Evolutionary conservation across 2,329 filamentous ascomycete species (phyloP).

Genomic region (Hypocrella siamensis): DNA sequence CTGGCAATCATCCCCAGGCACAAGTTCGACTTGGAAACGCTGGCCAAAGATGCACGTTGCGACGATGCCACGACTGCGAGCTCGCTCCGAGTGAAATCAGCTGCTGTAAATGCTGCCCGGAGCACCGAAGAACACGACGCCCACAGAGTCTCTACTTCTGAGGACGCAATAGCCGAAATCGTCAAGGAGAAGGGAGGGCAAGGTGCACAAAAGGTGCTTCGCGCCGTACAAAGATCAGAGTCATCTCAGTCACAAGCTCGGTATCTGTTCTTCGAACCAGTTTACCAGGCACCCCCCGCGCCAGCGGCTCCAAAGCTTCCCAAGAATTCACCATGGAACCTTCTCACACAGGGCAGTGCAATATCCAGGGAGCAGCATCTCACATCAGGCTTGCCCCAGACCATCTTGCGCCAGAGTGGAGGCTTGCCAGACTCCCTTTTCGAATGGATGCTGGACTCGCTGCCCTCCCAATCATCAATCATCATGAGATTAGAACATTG

Average conservation of each 20-base stretch:
- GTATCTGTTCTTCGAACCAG: conserved; percentile 35
- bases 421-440: conserved; percentile 47
- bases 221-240: conserved; percentile 35
- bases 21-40: conserved; percentile 46
- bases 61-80: conserved; percentile 45
- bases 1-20: conserved; percentile 37
- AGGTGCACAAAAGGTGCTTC: conserved; percentile 26
- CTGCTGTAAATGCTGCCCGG: conserved; percentile 12
- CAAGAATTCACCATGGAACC: conserved; percentile 26
- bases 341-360: conserved; percentile 27
- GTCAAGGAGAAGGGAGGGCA: conserved; percentile 22
- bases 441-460: conserved; percentile 47
- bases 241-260: conserved; percentile 16
- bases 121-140: conserved; percentile 2
- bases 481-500: conserved; percentile 46
- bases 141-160: neutral
- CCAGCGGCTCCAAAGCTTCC: conserved; percentile 13
- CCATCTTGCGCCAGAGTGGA: conserved; percentile 20
- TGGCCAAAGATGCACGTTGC: conserved; percentile 42
- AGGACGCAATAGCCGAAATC: conserved; percentile 12
- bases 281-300: conserved; percentile 12
- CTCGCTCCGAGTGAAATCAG: conserved; percentile 25
- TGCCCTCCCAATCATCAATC: conserved; percentile 37
- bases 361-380: conserved; percentile 40
- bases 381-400: conserved; percentile 43